Evolutionary conservation across 2,329 filamentous ascomycete species (phyloP).

Genomic region (Diaporthe capsici): DNA sequence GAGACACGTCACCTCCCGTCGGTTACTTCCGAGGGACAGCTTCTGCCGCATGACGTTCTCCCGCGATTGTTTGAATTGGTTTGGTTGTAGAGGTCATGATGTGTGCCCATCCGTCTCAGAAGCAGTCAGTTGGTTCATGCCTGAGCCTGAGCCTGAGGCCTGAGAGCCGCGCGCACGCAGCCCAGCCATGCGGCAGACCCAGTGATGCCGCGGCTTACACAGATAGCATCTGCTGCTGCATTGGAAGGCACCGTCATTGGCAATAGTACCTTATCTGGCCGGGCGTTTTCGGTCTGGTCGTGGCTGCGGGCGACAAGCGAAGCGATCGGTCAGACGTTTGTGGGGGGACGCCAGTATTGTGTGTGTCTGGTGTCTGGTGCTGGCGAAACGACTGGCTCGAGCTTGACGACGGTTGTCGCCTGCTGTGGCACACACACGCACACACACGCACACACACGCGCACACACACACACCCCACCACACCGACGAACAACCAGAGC

Average conservation of each 20-base stretch:
- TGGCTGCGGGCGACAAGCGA: conserved; percentile 12
- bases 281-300: conserved; percentile 14
- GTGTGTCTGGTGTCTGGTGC: conserved; percentile 13
- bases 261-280: conserved; percentile 23
- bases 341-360: background rate
- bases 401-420: conserved; percentile 23
- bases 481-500: background rate
- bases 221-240: background rate
- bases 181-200: conserved; percentile 1
- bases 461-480: conserved; percentile 28
- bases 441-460: background rate
- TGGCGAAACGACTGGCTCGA: conserved; percentile 33
- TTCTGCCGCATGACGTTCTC: conserved; percentile 22
- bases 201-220: background rate
- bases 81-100: background rate
- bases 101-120: conserved; percentile 26
- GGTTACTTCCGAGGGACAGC: conserved; percentile 26
- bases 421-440: conserved; percentile 21
- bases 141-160: background rate
- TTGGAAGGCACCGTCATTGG: background rate
- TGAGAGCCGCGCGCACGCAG: conserved; percentile 16
- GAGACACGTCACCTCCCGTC: conserved; percentile 36
- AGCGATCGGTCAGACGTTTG: conserved; percentile 27
- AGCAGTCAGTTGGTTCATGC: background rate
- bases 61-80: background rate